Conservation (phyloP, 2,329 filamentous ascomycete genomes). For the Juglanconis oblonga region DNA sequence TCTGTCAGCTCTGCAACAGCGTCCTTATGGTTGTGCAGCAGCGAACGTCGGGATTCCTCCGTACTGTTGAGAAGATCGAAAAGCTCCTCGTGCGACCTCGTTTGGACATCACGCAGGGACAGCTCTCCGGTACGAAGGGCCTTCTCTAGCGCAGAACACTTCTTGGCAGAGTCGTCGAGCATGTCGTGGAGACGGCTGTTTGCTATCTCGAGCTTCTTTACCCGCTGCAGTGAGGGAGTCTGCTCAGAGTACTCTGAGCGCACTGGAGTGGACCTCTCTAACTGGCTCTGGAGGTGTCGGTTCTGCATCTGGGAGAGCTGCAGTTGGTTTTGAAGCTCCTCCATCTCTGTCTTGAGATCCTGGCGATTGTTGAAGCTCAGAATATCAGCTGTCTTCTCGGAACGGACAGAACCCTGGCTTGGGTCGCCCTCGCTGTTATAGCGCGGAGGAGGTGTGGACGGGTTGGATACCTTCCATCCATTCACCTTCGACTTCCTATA, state of each 20-base stretch:
- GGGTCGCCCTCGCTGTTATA: constrained; percentile 51
- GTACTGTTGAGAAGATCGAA: constrained; percentile 91
- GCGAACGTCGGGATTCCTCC: constrained; percentile 78
- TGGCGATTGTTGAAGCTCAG: constrained; percentile 82
- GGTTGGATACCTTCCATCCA: constrained; percentile 64
- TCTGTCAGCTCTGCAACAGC: constrained; percentile 82
- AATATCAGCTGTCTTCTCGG: constrained; percentile 82
- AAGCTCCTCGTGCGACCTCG: constrained; percentile 90
- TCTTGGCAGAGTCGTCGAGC: constrained; percentile 90
- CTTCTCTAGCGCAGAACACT: constrained; percentile 85
- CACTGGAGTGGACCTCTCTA: constrained; percentile 65
- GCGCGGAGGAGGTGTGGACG: constrained; percentile 74
- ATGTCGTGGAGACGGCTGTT: constrained; percentile 91
- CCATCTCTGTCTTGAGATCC: constrained; percentile 86
- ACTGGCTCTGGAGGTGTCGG: constrained; percentile 82
- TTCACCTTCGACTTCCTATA: constrained; percentile 56
- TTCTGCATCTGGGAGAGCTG: constrained; percentile 96
- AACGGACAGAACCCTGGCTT: constrained; percentile 71
- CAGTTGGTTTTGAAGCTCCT: constrained; percentile 89
- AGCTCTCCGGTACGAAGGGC: constrained; percentile 84
- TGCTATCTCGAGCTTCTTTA: constrained; percentile 88
- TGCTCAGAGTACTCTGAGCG: constrained; percentile 66
- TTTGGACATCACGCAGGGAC: constrained; percentile 85
- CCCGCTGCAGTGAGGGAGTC: constrained; percentile 73
- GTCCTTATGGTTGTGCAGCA: constrained; percentile 82